These are phyloP conservation scores for Pythium dissotocum DNA, from an alignment of 352 stramenopile genomes.

Conservation along the genomic window DNA sequence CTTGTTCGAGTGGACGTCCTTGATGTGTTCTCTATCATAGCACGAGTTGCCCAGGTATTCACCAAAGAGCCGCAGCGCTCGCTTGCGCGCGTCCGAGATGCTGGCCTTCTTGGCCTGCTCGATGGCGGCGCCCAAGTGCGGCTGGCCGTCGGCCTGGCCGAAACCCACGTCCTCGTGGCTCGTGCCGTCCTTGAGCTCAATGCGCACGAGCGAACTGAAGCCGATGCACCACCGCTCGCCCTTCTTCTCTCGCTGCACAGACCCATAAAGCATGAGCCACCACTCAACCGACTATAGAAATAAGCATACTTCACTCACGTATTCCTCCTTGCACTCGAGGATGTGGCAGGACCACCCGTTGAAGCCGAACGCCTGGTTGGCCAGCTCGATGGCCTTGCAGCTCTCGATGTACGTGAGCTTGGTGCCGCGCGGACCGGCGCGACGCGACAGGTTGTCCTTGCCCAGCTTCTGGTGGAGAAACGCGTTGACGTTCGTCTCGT, in stretches of 20 bases:
- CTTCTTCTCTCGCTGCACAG: constrained; percentile 60
- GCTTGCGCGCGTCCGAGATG: constrained; percentile 83
- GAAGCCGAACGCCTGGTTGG: constrained; percentile 88
- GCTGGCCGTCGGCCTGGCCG: constrained; percentile 74
- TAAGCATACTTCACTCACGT: constrained; percentile 40
- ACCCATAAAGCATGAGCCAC: background rate
- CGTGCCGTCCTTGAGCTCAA: constrained; percentile 85
- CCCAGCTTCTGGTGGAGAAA: constrained; percentile 86
- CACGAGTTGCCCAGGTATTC: constrained; percentile 88
- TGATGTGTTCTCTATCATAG: constrained; percentile 87
- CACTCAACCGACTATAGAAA: background rate
- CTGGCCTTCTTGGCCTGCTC: constrained; percentile 88
- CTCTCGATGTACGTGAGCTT: constrained; percentile 89
- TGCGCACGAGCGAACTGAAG: constrained; percentile 78
- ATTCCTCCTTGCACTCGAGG: constrained; percentile 86
- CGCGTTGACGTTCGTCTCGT: constrained; percentile 59
- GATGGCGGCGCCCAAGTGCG: constrained; percentile 66
- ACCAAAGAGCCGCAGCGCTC: constrained; percentile 77
- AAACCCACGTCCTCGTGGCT: constrained; percentile 85
- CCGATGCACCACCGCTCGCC: constrained; percentile 72
- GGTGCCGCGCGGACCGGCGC: constrained; percentile 66
- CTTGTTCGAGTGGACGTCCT: constrained; percentile 69
- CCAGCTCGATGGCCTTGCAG: constrained; percentile 88
- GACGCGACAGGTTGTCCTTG: constrained; percentile 66
- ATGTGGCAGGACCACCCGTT: constrained; percentile 87